Base-by-base conservation (phyloP, 306 rosid species). In the Corylus avellana region DNA sequence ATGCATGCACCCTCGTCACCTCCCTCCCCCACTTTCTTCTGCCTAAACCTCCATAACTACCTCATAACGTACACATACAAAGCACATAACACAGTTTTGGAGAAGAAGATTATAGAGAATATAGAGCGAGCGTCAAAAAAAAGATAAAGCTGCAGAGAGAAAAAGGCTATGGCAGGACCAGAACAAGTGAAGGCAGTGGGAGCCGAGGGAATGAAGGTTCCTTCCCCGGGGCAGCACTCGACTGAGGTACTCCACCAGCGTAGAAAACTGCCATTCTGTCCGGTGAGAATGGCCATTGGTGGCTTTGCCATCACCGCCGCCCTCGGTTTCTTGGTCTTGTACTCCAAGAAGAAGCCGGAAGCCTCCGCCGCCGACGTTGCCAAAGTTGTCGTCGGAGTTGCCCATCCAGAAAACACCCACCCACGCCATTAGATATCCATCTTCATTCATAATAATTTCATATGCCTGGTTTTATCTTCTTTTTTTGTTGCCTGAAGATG, bases 331-430 rank as follows among this genome's bases (percentile, higher is more conserved):
- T 55, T 83, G 0, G 85, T 89, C 7, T 83, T 91, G 49, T 87
- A 86, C 85, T 70, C 89, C 79, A 88, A 86, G 74, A 91, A 91
- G 86, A 89, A 89, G 85, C 93, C 92, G 0, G 93, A 91, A 79
- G 93, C 96, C 47, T 85, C 93, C 9, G 91, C 93, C 2, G 12
- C 83, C 44, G 93, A 91, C 32, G 90, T 89, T 55, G 96, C 96
- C 7, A 90, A 84, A 89, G 92, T 88, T 72, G 51, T 85, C 48
- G 39, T 81, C 42, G 90, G 90, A 0, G 9, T 74, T 20, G 48
- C 86, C 10, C 20, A 20, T 71, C 88, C 93, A 0, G 86, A 84
- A 0, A 63, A 82, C 77, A 87, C 89, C 0, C 86, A 35, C 78
- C 88, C 88, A 4, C 79, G 39, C 47, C 70, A 68, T 16, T 85